These are phyloP conservation scores for Pythium diclinum DNA, from an alignment of 352 stramenopile species.

Conservation along the genomic window DNA sequence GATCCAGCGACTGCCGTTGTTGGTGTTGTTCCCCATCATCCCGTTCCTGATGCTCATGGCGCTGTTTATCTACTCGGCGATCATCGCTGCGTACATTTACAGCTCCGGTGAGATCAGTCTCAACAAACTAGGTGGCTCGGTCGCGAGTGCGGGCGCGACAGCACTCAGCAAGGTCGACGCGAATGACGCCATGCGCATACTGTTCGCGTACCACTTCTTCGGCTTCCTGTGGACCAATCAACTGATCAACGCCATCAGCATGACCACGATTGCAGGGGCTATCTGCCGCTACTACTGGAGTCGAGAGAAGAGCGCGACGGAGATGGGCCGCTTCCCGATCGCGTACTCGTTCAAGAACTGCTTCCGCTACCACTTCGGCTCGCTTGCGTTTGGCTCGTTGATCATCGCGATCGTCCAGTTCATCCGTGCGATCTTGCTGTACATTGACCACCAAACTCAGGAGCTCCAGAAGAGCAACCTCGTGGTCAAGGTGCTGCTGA, in stretches of 20 bases:
- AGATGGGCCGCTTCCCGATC: conserved; percentile 81
- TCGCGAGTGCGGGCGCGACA: background rate
- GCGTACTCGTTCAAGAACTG: conserved; percentile 48
- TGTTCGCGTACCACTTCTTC: conserved; percentile 88
- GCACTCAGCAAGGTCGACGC: conserved; percentile 46
- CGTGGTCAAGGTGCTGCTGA: conserved; percentile 80
- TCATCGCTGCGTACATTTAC: conserved; percentile 63
- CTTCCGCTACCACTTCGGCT: conserved; percentile 91
- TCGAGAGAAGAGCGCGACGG: conserved; percentile 37
- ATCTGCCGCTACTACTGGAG: conserved; percentile 93
- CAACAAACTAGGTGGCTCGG: conserved; percentile 37
- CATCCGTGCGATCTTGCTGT: conserved; percentile 90
- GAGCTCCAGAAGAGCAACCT: conserved; percentile 69
- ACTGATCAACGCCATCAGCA: conserved; percentile 93
- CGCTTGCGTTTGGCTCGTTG: conserved; percentile 95
- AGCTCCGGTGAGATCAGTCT: conserved; percentile 48
- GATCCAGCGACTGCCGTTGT: conserved; percentile 52
- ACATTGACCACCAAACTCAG: conserved; percentile 91
- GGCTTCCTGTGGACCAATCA: conserved; percentile 95
- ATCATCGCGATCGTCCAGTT: conserved; percentile 97
- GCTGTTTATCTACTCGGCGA: conserved; percentile 57
- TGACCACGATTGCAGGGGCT: conserved; percentile 91
- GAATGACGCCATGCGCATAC: conserved; percentile 60
- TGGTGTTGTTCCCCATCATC: conserved; percentile 58
- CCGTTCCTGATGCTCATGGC: conserved; percentile 48